These are phyloP conservation scores for Cadophora luteo-olivacea DNA, from an alignment of 2,329 filamentous ascomycete genomes.

Conservation along the genomic window DNA sequence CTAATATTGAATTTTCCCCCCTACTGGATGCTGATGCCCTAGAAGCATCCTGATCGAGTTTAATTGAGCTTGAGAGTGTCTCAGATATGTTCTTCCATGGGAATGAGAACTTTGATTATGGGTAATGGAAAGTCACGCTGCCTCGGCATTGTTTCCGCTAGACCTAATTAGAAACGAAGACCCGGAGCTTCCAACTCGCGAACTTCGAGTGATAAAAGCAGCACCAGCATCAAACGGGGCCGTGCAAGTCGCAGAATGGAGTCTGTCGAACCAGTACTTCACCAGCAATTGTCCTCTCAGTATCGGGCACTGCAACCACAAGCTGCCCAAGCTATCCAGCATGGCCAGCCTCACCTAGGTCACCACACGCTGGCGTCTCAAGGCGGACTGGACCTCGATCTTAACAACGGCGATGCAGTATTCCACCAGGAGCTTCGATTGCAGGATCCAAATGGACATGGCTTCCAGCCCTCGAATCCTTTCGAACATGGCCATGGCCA, in stretches of 20 bases:
- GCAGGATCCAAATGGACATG: conserved; percentile 46
- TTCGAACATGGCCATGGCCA: conserved; percentile 46
- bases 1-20: too few relatives aligned
- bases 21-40: too few relatives aligned
- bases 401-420: conserved; percentile 49
- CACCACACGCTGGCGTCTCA: conserved; percentile 47
- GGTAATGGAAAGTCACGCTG: conserved; percentile 11
- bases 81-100: too few relatives aligned
- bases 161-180: neutral
- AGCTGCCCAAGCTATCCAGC: conserved; percentile 43
- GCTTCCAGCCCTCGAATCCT: conserved; percentile 44
- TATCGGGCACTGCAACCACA: conserved; percentile 44
- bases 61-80: too few relatives aligned
- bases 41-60: too few relatives aligned
- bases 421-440: conserved; percentile 49
- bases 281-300: conserved; percentile 41
- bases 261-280: conserved; percentile 40
- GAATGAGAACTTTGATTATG: too few relatives aligned
- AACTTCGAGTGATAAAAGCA: conserved; percentile 37
- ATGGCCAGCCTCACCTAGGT: conserved; percentile 42
- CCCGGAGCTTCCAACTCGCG: neutral
- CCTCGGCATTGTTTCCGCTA: conserved; percentile 4
- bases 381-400: conserved; percentile 48
- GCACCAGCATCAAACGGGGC: conserved; percentile 36
- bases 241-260: conserved; percentile 41